A percentile compares a stretch with the other conserved stretches of the same genome.
Evolutionary conservation across 371 early-diverging fungal genomes (phyloP).

Genomic region (Mortierella sp.): DNA sequence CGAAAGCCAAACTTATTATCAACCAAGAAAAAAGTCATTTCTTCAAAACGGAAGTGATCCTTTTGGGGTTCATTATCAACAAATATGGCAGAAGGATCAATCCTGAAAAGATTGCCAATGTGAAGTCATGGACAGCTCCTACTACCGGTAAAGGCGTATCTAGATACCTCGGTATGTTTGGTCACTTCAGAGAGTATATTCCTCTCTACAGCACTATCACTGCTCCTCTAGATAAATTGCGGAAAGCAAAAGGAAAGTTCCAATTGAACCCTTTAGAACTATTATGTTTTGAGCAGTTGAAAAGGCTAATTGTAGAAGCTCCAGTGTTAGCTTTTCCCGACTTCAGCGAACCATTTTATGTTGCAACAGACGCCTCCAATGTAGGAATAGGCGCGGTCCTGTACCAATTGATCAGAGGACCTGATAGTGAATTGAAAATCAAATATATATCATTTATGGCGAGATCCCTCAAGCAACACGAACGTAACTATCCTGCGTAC

Average conservation of each 20-base stretch:
- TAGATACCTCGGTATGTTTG: slow-evolving; percentile 33
- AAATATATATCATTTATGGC: slow-evolving; percentile 9
- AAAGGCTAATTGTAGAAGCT: too few species aligned
- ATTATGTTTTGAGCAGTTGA: too few species aligned
- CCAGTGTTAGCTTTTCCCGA: too few species aligned
- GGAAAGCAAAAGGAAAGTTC: slow-evolving; percentile 13
- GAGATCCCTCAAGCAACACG: not conserved
- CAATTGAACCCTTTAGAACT: not conserved
- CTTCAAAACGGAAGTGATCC: not conserved
- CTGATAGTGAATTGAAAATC: not conserved
- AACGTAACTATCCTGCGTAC: slow-evolving; percentile 2
- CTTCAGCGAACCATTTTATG: not conserved
- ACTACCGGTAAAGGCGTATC: slow-evolving; percentile 6
- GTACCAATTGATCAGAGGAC: slow-evolving; percentile 7
- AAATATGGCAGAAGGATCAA: not conserved
- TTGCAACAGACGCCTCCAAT: slow-evolving; percentile 10
- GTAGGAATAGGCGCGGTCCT: not conserved
- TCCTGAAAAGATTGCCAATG: not conserved
- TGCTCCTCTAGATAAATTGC: slow-evolving; percentile 38
- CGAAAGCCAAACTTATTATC: not conserved
- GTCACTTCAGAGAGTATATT: slow-evolving; percentile 41
- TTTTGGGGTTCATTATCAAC: not conserved
- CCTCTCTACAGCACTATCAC: slow-evolving; percentile 24
- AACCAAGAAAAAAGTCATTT: not conserved
- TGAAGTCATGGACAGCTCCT: not conserved